Percentiles rank a stretch among this genome's conserved stretches.
These are phyloP conservation scores for Aspergillus homomorphus DNA, from an alignment of 495 filamentous ascomycete genomes.

Conservation along the genomic window DNA sequence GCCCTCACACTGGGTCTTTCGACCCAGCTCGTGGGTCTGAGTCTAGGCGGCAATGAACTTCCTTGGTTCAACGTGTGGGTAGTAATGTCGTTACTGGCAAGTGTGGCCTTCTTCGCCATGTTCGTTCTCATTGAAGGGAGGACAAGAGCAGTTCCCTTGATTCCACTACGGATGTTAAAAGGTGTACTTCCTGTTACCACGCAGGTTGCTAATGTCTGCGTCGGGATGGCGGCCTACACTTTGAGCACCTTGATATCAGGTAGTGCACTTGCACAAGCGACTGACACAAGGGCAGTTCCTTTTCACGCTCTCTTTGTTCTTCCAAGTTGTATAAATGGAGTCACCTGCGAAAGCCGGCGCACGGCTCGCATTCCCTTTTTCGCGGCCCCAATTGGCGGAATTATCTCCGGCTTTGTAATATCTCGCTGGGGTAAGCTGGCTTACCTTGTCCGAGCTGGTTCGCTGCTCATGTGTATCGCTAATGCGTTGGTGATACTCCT, in stretches of 20 bases:
- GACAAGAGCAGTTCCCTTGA: conserved; percentile 58
- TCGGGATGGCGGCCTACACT: conserved; percentile 61
- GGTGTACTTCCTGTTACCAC: conserved; percentile 51
- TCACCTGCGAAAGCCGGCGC: conserved; percentile 58
- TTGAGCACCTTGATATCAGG: conserved; percentile 32
- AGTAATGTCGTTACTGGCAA: conserved; percentile 48
- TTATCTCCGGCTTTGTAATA: conserved; percentile 62
- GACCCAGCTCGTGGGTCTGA: conserved; percentile 55
- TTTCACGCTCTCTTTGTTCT: conserved; percentile 62
- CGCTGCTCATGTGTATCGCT: conserved; percentile 57
- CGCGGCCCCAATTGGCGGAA: conserved; percentile 57
- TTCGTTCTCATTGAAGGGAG: conserved; percentile 55
- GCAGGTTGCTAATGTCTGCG: conserved; percentile 59
- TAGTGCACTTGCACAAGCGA: not conserved
- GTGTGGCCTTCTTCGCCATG: conserved; percentile 43
- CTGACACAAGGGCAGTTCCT: conserved; percentile 48
- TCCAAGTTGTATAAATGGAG: conserved; percentile 61
- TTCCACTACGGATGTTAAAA: conserved; percentile 55
- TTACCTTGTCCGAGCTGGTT: conserved; percentile 52
- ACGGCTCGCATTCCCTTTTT: conserved; percentile 60
- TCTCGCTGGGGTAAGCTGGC: conserved; percentile 59
- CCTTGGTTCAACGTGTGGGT: conserved; percentile 58
- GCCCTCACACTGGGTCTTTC: conserved; percentile 58
- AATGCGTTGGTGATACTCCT: conserved; percentile 55
- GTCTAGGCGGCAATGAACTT: conserved; percentile 60